Evolutionary conservation across 768 basidiomycete species (phyloP).

Genomic region (Leucocoprinus sp.): DNA sequence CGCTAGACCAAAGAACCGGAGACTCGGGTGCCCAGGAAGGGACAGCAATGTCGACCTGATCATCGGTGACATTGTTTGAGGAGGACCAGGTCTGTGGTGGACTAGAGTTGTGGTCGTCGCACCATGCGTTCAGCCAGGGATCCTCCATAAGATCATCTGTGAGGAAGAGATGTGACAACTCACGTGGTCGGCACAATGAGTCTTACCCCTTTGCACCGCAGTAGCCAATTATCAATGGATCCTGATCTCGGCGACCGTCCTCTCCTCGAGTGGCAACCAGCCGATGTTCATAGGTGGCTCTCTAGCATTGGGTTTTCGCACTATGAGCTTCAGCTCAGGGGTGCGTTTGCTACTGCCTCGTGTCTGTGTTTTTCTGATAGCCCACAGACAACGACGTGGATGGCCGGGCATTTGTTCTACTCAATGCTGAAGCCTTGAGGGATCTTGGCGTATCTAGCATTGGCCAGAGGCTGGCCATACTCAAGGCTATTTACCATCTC

Average conservation of each 20-base stretch:
- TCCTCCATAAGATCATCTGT: constrained; percentile 60
- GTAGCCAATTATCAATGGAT: constrained; percentile 28
- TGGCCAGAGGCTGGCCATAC: constrained; percentile 85
- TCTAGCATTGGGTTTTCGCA: constrained; percentile 72
- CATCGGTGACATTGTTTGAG: constrained; percentile 8
- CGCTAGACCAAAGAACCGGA: constrained; percentile 7
- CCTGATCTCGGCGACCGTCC: constrained; percentile 26
- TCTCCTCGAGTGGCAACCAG: constrained; percentile 64
- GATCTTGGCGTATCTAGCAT: constrained; percentile 83
- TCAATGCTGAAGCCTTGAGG: constrained; percentile 80
- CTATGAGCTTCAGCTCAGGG: constrained; percentile 76
- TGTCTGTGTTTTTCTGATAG: neutral
- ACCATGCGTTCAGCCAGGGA: constrained; percentile 71
- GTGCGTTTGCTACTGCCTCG: constrained; percentile 31
- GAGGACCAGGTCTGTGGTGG: constrained; percentile 16
- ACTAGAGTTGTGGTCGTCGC: constrained; percentile 33
- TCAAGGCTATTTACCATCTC: constrained; percentile 85
- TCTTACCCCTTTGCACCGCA: too few relatives aligned
- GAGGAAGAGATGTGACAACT: constrained; percentile 11
- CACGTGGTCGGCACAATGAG: constrained; percentile 8
- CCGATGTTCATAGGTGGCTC: constrained; percentile 76
- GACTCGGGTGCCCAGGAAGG: constrained; percentile 11
- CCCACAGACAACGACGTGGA: constrained; percentile 77
- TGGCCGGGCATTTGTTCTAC: constrained; percentile 79
- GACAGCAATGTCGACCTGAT: constrained; percentile 5